Base-by-base conservation (phyloP, 257 asterid genomes). In the Galeopsis tetrahit region DNA sequence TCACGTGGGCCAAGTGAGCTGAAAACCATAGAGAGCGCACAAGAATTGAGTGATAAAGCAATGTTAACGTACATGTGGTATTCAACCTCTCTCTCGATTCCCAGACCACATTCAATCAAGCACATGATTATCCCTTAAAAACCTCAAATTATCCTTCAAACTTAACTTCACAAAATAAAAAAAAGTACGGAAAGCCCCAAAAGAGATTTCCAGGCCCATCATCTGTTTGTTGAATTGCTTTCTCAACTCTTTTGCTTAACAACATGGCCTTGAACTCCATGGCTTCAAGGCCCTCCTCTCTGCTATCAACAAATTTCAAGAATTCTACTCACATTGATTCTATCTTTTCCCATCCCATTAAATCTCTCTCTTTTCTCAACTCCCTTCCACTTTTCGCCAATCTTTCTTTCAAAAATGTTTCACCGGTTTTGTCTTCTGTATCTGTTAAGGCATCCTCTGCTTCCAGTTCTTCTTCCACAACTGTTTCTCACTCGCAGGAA, bases 401-500 rank as follows among this genome's bases (percentile, higher is more conserved):
- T 17, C 53, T 70, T 51, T 77, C 79, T 66, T 71, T 77, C 76
- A 78, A 75, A 44, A 77, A 68, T 71, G 63, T 40, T 32, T 61
- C 82, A 2, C 58, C 66, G 0, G 63, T 68, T 65, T 67, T 71
- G 10, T 51, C 75, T 17, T 10, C 73, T 62, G 73, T 79, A 60
- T 66, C 74, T 13, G 79, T 80, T 58, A 72, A 78, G 60, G 93
- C 91, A 4, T 72, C 88, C 11, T 80, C 94, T 4, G 75, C 90
- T 17, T 77, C 96, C 2, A 66, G 74, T 49, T 77, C 94, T 66
- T 73, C 87, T 66, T 73, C 95, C 69, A 75, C 95, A 6, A 65
- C 87, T 4, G 78, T 89, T 53, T 70, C 91, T 48, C 85, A 83
- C 62, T 82, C 93, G 51, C 82, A 75, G 63, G 88, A 82, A 76